A percentile compares a stretch with the other conserved stretches of the same genome.
These are phyloP conservation scores for Jacaranda copaia DNA, from an alignment of 257 asterid species.

Conservation along the genomic window DNA sequence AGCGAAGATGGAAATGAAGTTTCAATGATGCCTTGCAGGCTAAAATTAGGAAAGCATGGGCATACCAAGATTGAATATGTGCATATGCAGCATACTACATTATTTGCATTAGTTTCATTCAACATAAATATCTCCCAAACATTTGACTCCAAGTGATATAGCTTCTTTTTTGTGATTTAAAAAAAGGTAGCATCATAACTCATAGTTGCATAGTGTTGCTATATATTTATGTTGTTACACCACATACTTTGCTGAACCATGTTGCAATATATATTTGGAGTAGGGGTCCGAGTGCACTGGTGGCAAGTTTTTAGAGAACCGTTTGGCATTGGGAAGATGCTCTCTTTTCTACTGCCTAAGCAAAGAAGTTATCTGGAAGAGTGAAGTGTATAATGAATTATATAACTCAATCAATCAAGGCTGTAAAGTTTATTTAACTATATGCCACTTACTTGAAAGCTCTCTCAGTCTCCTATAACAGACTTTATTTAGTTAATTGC, in stretches of 20 bases:
- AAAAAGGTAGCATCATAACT: neutral
- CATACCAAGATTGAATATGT: neutral
- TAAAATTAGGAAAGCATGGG: neutral
- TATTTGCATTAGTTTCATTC: conserved; percentile 7
- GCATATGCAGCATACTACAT: neutral
- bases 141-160: neutral
- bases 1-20: no score
- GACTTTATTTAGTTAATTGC: neutral
- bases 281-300: neutral
- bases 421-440: neutral
- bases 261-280: no score
- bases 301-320: neutral
- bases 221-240: neutral
- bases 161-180: neutral
- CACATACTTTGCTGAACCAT: no score
- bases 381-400: neutral
- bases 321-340: neutral
- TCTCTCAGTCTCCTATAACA: neutral
- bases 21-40: no score
- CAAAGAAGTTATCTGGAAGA: neutral
- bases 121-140: neutral
- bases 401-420: neutral
- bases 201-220: neutral
- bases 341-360: neutral
- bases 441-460: neutral